phyloP scores from a whole-genome alignment of 768 basidiomycete genomes.

The Rhizopogon salebrosus region DNA sequence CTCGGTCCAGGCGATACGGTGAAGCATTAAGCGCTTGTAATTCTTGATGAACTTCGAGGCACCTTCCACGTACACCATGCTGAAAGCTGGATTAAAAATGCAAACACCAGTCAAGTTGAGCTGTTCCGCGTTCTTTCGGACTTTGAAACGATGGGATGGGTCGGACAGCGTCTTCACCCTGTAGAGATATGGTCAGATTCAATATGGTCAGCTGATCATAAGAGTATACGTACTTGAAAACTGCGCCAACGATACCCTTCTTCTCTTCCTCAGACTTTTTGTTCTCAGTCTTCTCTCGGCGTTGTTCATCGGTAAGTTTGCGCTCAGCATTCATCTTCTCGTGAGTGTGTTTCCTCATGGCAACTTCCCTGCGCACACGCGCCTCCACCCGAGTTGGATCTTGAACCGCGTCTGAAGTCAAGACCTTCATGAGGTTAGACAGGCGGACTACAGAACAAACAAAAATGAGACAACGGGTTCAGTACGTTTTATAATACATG shows the following conservation, averaged over 20 bases:
- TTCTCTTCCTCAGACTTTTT: slow-evolving; percentile 88
- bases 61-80: slow-evolving; percentile 92
- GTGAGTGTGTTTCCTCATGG: slow-evolving; percentile 81
- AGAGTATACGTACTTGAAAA: slow-evolving; percentile 73
- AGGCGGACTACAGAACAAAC: slow-evolving; percentile 61
- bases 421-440: slow-evolving; percentile 94
- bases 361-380: slow-evolving; percentile 88
- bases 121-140: slow-evolving; percentile 94
- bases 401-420: slow-evolving; percentile 94
- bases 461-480: background rate
- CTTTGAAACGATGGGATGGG: slow-evolving; percentile 92
- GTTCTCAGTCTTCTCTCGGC: slow-evolving; percentile 78
- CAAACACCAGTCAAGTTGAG: slow-evolving; percentile 82
- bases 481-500: slow-evolving; percentile 21
- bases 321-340: slow-evolving; percentile 92
- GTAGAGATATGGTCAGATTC: slow-evolving; percentile 4
- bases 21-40: slow-evolving; percentile 82
- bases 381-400: slow-evolving; percentile 98
- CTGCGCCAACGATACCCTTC: slow-evolving; percentile 75
- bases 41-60: slow-evolving; percentile 77
- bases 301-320: slow-evolving; percentile 87
- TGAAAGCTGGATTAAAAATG: slow-evolving; percentile 87
- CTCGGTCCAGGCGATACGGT: slow-evolving; percentile 93
- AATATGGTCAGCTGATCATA: background rate
- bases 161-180: slow-evolving; percentile 89